Evolutionary conservation across 2,329 filamentous ascomycete species (phyloP).

Genomic region (Gnomoniopsis sp.): DNA sequence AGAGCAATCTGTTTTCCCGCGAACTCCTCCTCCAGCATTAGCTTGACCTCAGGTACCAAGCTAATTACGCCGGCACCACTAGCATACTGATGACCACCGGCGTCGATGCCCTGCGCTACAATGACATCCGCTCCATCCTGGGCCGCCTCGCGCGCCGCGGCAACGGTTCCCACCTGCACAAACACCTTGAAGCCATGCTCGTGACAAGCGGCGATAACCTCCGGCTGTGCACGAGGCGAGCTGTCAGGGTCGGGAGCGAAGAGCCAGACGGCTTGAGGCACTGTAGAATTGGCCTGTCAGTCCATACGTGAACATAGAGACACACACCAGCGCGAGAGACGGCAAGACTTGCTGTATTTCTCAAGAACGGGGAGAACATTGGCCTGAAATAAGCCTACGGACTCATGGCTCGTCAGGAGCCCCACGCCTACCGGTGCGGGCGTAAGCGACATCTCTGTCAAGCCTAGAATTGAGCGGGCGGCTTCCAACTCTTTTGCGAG

Average conservation of each 20-base stretch:
- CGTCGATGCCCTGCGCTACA: slow-evolving; percentile 61
- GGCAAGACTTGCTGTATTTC: slow-evolving; percentile 31
- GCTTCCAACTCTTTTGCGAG: slow-evolving; percentile 30
- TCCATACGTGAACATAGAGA: too few relatives aligned
- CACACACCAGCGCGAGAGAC: not conserved
- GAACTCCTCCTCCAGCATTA: slow-evolving; percentile 39
- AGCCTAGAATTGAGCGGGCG: slow-evolving; percentile 24
- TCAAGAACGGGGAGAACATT: slow-evolving; percentile 49
- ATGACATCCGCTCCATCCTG: slow-evolving; percentile 52
- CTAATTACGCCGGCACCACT: slow-evolving; percentile 51
- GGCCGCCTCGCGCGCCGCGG: slow-evolving; percentile 47
- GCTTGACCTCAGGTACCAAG: slow-evolving; percentile 55
- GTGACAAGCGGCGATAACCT: slow-evolving; percentile 34
- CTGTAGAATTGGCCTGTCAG: slow-evolving; percentile 4
- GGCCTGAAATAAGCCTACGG: slow-evolving; percentile 34
- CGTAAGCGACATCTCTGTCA: slow-evolving; percentile 20
- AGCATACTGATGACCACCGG: slow-evolving; percentile 60
- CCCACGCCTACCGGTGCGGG: slow-evolving; percentile 55
- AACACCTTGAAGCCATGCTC: slow-evolving; percentile 45
- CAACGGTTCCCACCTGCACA: slow-evolving; percentile 60
- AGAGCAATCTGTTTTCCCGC: slow-evolving; percentile 34
- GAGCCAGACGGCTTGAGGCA: slow-evolving; percentile 62
- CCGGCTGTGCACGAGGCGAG: slow-evolving; percentile 24
- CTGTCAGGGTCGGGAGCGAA: slow-evolving; percentile 54
- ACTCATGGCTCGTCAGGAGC: slow-evolving; percentile 55